These are phyloP conservation scores for Mycosarcoma maydis DNA, from an alignment of 1,284 basidiomycete species.

Conservation along the genomic window DNA sequence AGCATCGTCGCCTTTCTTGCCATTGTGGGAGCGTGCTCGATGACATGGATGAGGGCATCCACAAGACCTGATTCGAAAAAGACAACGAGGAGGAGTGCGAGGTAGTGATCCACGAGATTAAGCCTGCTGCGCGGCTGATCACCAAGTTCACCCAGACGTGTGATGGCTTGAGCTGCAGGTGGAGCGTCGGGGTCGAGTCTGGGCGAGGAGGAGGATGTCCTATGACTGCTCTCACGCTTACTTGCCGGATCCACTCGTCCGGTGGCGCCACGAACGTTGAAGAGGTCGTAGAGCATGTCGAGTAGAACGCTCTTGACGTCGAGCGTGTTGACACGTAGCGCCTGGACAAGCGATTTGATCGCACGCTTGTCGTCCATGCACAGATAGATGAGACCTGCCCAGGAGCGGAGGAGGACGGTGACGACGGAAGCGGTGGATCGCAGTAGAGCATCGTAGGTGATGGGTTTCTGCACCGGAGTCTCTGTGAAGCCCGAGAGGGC, in stretches of 20 bases:
- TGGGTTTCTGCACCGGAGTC: slow-evolving; percentile 81
- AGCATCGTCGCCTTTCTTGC: slow-evolving; percentile 77
- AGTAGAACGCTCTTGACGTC: slow-evolving; percentile 76
- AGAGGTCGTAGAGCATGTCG: slow-evolving; percentile 91
- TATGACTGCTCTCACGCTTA: slow-evolving; percentile 41
- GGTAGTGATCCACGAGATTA: slow-evolving; percentile 91
- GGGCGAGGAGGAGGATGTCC: slow-evolving; percentile 18
- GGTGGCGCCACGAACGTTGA: slow-evolving; percentile 70
- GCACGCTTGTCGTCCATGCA: slow-evolving; percentile 88
- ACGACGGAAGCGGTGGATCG: slow-evolving; percentile 81
- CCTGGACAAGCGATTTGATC: slow-evolving; percentile 84
- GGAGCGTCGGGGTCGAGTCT: slow-evolving; percentile 5
- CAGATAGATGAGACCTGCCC: slow-evolving; percentile 94
- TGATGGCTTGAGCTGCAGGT: slow-evolving; percentile 3
- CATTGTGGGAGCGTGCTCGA: slow-evolving; percentile 46
- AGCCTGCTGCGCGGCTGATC: slow-evolving; percentile 68
- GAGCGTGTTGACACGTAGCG: slow-evolving; percentile 84
- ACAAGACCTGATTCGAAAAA: slow-evolving; percentile 84
- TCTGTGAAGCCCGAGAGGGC: slow-evolving; percentile 69
- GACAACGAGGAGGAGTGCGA: slow-evolving; percentile 85
- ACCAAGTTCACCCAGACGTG: slow-evolving; percentile 36
- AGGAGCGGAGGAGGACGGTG: slow-evolving; percentile 82
- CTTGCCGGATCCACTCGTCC: slow-evolving; percentile 38
- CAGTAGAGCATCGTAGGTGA: slow-evolving; percentile 70
- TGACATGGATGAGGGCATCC: slow-evolving; percentile 58